phyloP scores from a whole-genome alignment of 2,329 filamentous ascomycete species.

The Fusarium sp. region DNA sequence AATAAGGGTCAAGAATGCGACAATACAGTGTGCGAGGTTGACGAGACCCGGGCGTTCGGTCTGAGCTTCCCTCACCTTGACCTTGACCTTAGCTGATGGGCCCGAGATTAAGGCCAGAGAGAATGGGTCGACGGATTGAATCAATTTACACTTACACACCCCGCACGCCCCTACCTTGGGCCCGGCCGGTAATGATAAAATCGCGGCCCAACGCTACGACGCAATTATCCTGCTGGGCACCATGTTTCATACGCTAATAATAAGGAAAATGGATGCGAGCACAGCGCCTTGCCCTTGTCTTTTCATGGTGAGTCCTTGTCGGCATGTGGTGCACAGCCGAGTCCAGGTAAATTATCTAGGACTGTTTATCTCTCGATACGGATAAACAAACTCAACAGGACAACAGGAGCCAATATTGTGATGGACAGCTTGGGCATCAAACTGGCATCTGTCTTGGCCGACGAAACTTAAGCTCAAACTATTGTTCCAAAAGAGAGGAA shows the following conservation, averaged over 20 bases:
- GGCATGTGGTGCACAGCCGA: slow-evolving; percentile 43
- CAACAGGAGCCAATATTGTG: slow-evolving; percentile 14
- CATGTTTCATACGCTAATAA: slow-evolving; percentile 48
- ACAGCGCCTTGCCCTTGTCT: slow-evolving; percentile 36
- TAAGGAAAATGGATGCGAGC: slow-evolving; percentile 35
- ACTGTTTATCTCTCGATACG: slow-evolving; percentile 39
- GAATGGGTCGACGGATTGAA: slow-evolving; percentile 39
- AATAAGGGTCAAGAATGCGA: slow-evolving; percentile 23
- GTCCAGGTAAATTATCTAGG: slow-evolving; percentile 41
- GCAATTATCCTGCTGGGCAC: slow-evolving; percentile 43
- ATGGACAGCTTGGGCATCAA: slow-evolving; percentile 30
- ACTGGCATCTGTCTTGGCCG: slow-evolving; percentile 11
- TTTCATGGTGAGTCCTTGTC: slow-evolving; percentile 37
- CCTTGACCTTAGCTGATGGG: slow-evolving; percentile 28
- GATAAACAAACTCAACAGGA: slow-evolving; percentile 22
- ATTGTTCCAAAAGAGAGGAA: slow-evolving; percentile 17
- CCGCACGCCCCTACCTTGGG: slow-evolving; percentile 39
- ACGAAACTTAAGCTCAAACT: slow-evolving; percentile 7
- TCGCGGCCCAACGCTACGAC: slow-evolving; percentile 45
- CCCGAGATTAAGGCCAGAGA: slow-evolving; percentile 47
- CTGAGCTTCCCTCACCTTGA: slow-evolving; percentile 46
- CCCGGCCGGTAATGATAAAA: slow-evolving; percentile 43
- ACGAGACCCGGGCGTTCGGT: slow-evolving; percentile 42
- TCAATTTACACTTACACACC: slow-evolving; percentile 23
- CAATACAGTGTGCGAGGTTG: slow-evolving; percentile 42